A percentile compares a stretch with the other conserved stretches of the same genome.
phyloP scores from a whole-genome alignment of 176 grass and related monocot genomes.

The Hordeum vulgare region MorexV3_pseudomolecules_assembly NC_058520.1:457158354-457158853 shows the following conservation, averaged over 20 bases:
- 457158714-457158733: conserved; percentile 8
- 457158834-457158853: background rate
- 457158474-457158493: no score
- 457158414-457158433: no score
- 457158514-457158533: background rate
- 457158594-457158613: no score
- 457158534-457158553: background rate
- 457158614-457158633: no score
- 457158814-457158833: conserved; percentile 16
- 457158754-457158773: conserved; percentile 17
- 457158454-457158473: no score
- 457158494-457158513: background rate
- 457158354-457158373: conserved; percentile 58
- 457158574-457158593: conserved; percentile 96
- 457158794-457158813: conserved; percentile 57
- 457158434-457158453: no score
- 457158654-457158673: background rate
- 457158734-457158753: conserved; percentile 49
- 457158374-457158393: background rate
- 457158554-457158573: conserved; percentile 54
- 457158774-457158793: conserved; percentile 38
- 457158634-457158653: background rate
- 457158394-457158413: background rate
- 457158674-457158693: background rate
- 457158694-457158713: conserved; percentile 22